These are phyloP conservation scores for Coprinellus micaceus DNA, from an alignment of 768 basidiomycete genomes.

Conservation along the genomic window DNA sequence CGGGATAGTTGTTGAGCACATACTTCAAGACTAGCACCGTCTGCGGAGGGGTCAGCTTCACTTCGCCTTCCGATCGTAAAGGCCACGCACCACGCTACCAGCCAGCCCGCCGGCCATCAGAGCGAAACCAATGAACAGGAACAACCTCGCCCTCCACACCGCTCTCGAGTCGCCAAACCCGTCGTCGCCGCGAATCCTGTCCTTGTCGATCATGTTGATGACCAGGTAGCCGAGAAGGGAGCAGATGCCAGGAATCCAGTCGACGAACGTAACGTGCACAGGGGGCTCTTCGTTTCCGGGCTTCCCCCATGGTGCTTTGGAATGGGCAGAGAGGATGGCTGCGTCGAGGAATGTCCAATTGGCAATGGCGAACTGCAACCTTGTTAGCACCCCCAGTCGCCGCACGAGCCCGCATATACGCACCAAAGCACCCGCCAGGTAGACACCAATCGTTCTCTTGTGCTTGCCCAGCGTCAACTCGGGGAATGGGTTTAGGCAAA, in stretches of 20 bases:
- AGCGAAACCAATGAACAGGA: constrained; percentile 94
- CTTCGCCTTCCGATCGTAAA: background rate
- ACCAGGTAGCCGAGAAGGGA: constrained; percentile 89
- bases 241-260: constrained; percentile 97
- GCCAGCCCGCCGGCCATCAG: constrained; percentile 97
- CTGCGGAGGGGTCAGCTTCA: constrained; percentile 36
- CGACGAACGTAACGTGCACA: constrained; percentile 83
- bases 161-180: constrained; percentile 77
- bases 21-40: constrained; percentile 90
- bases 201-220: constrained; percentile 94
- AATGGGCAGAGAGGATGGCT: constrained; percentile 83
- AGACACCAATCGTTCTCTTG: constrained; percentile 81
- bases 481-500: constrained; percentile 86
- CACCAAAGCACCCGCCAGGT: constrained; percentile 88
- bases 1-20: constrained; percentile 63
- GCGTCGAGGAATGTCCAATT: constrained; percentile 97
- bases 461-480: constrained; percentile 70
- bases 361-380: constrained; percentile 82
- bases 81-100: constrained; percentile 82
- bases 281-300: constrained; percentile 56
- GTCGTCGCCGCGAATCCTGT: constrained; percentile 75
- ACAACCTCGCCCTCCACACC: constrained; percentile 87
- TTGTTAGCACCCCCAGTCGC: background rate
- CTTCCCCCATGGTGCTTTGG: constrained; percentile 67
- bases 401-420: constrained; percentile 28